Evolutionary conservation across 2,329 filamentous ascomycete genomes (phyloP).

Genomic region (Waltergamsia citrina): DNA sequence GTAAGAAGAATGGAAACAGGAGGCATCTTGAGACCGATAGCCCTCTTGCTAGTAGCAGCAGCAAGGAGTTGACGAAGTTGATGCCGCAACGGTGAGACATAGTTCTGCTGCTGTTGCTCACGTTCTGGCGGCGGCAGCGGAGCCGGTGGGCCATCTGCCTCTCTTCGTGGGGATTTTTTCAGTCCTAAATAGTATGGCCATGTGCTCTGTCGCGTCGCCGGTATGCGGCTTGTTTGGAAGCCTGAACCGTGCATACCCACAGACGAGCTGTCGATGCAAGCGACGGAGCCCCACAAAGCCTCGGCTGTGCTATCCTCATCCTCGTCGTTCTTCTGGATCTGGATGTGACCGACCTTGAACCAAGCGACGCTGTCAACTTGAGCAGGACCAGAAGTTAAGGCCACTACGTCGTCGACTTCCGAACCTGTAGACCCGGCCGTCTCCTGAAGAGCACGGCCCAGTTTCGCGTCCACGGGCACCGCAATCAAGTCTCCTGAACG

Average conservation of each 20-base stretch:
- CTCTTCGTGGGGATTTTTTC: conserved; percentile 50
- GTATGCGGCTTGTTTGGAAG: conserved; percentile 72
- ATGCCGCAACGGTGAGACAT: conserved; percentile 52
- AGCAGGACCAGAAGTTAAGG: conserved; percentile 27
- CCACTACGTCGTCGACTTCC: conserved; percentile 63
- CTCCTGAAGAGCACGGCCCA: conserved; percentile 76
- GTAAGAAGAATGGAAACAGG: conserved; percentile 81
- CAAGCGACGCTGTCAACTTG: conserved; percentile 64
- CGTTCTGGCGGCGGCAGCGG: conserved; percentile 19
- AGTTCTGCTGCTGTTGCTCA: conserved; percentile 33
- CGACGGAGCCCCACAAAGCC: conserved; percentile 76
- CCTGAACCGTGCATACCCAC: conserved; percentile 91
- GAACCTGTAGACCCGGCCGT: conserved; percentile 42
- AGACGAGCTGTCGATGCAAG: conserved; percentile 74
- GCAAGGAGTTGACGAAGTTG: conserved; percentile 77
- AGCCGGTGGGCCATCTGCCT: conserved; percentile 23
- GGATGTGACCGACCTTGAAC: conserved; percentile 81
- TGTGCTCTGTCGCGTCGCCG: conserved; percentile 62
- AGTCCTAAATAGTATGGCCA: conserved; percentile 89
- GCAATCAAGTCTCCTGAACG: conserved; percentile 83
- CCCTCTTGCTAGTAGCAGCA: conserved; percentile 79
- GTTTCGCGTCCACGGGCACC: conserved; percentile 76
- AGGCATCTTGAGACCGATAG: conserved; percentile 78
- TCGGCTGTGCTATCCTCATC: conserved; percentile 52
- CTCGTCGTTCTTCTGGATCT: conserved; percentile 40